These are phyloP conservation scores for Sporobolomyces pararoseus DNA, from an alignment of 768 basidiomycete species.

Conservation along the genomic window DNA sequence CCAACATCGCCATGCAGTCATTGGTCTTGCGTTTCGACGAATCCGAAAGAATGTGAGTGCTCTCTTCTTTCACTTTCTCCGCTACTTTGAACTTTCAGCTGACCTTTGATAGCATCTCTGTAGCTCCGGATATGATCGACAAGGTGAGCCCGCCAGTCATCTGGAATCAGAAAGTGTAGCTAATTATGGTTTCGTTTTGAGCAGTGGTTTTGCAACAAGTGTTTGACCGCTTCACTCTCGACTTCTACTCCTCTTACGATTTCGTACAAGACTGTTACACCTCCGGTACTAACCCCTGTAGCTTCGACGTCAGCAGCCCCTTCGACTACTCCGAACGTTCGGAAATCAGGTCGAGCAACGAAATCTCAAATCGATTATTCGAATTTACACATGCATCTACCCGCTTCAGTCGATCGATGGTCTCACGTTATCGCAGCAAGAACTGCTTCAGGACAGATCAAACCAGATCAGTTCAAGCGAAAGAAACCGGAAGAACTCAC, in stretches of 20 bases:
- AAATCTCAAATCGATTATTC: slow-evolving; percentile 78
- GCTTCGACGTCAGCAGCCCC: neutral
- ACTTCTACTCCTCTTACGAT: slow-evolving; percentile 60
- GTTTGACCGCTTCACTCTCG: slow-evolving; percentile 25
- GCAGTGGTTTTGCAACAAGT: slow-evolving; percentile 40
- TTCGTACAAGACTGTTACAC: slow-evolving; percentile 50
- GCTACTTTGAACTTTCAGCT: too few relatives aligned
- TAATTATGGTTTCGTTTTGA: slow-evolving; percentile 46
- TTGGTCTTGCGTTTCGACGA: slow-evolving; percentile 25
- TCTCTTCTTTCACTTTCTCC: neutral
- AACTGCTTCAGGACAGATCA: slow-evolving; percentile 51
- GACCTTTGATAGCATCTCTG: too few relatives aligned
- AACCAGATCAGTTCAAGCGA: slow-evolving; percentile 48
- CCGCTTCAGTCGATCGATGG: slow-evolving; percentile 57
- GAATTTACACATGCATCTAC: slow-evolving; percentile 63
- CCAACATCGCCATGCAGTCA: slow-evolving; percentile 13
- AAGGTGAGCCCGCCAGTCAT: slow-evolving; percentile 22
- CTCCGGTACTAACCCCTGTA: slow-evolving; percentile 69
- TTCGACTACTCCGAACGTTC: slow-evolving; percentile 49
- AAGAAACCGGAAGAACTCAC: slow-evolving; percentile 67
- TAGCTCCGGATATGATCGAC: slow-evolving; percentile 59
- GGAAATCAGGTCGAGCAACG: slow-evolving; percentile 61
- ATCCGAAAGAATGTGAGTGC: slow-evolving; percentile 8
- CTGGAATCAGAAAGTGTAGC: slow-evolving; percentile 50
- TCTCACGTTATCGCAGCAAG: slow-evolving; percentile 66